A percentile compares a stretch with the other conserved stretches of the same genome.
phyloP scores from a whole-genome alignment of 495 filamentous ascomycete genomes.

The Jackrogersella minutella region DNA sequence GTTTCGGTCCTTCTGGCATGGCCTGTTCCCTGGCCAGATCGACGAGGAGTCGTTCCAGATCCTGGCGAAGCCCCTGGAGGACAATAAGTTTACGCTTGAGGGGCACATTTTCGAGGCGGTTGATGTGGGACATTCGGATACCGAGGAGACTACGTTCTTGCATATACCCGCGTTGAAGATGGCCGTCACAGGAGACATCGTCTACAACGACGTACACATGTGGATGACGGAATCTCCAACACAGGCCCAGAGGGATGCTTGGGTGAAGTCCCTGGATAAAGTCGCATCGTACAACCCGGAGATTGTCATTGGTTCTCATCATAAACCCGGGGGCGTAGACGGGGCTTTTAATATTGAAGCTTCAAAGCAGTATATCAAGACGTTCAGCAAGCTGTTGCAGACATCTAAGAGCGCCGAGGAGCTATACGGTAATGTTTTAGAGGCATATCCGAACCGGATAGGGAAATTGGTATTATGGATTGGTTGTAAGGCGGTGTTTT shows the following conservation, averaged over 20 bases:
- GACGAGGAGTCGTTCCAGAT: slow-evolving; percentile 5
- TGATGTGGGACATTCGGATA: slow-evolving; percentile 46
- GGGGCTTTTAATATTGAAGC: slow-evolving; percentile 36
- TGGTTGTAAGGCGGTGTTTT: slow-evolving; percentile 25
- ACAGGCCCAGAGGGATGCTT: slow-evolving; percentile 38
- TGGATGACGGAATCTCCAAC: slow-evolving; percentile 46
- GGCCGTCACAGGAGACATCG: slow-evolving; percentile 46
- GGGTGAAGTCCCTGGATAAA: slow-evolving; percentile 47
- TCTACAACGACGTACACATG: slow-evolving; percentile 50
- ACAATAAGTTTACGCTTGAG: slow-evolving; percentile 39
- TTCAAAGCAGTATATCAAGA: slow-evolving; percentile 43
- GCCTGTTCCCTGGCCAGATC: slow-evolving; percentile 39
- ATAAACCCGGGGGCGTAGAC: slow-evolving; percentile 37
- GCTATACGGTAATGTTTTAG: slow-evolving; percentile 30
- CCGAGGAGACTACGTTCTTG: slow-evolving; percentile 43
- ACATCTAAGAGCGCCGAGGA: slow-evolving; percentile 14
- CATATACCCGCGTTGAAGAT: slow-evolving; percentile 44
- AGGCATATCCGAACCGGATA: slow-evolving; percentile 25
- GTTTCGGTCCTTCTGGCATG: slow-evolving; percentile 29
- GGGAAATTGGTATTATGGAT: slow-evolving; percentile 38
- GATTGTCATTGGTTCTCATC: slow-evolving; percentile 47
- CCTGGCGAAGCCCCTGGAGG: slow-evolving; percentile 9
- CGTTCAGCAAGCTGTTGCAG: slow-evolving; percentile 4
- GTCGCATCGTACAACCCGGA: slow-evolving; percentile 43
- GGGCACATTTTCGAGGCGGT: slow-evolving; percentile 42